A percentile compares a stretch with the other conserved stretches of the same genome.
phyloP scores from a whole-genome alignment of 768 basidiomycete genomes.

The Cytidiella melzeri region DNA sequence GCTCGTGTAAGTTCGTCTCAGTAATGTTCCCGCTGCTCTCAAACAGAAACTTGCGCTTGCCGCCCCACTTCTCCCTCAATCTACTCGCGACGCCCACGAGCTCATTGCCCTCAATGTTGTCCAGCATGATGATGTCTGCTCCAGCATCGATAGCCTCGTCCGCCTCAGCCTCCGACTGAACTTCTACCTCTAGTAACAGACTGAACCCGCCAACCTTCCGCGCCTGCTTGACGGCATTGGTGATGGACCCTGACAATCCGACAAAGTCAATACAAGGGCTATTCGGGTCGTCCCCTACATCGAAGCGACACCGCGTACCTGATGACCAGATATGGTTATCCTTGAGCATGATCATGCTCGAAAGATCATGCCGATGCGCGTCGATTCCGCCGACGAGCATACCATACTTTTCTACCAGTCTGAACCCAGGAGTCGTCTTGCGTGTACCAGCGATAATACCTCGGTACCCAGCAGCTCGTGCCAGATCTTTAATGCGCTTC shows the following conservation, averaged over 20 bases:
- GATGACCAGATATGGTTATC: constrained; percentile 99
- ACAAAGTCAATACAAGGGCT: background rate
- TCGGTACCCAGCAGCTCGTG: constrained; percentile 69
- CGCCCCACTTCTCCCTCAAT: constrained; percentile 75
- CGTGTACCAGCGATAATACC: constrained; percentile 92
- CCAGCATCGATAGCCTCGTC: constrained; percentile 97
- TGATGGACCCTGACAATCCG: constrained; percentile 83
- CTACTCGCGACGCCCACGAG: constrained; percentile 60
- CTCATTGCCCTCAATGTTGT: constrained; percentile 81
- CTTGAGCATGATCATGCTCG: constrained; percentile 99
- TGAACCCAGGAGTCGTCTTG: constrained; percentile 96
- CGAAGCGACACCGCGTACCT: constrained; percentile 57
- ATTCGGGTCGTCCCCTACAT: too few relatives aligned
- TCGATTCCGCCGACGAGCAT: constrained; percentile 98
- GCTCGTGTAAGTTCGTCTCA: constrained; percentile 72
- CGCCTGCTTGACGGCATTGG: constrained; percentile 79
- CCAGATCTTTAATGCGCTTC: constrained; percentile 72
- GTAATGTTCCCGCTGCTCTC: constrained; percentile 97
- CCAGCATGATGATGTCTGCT: constrained; percentile 92
- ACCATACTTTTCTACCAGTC: constrained; percentile 96
- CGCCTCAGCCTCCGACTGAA: constrained; percentile 81
- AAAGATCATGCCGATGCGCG: constrained; percentile 92
- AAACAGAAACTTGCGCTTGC: constrained; percentile 78
- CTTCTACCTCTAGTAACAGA: constrained; percentile 90
- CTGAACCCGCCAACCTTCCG: constrained; percentile 89